Percentiles rank a stretch among this genome's conserved stretches.
Conservation (phyloP, 2,329 filamentous ascomycete genomes). For the Stachybotrys elegans region DNA sequence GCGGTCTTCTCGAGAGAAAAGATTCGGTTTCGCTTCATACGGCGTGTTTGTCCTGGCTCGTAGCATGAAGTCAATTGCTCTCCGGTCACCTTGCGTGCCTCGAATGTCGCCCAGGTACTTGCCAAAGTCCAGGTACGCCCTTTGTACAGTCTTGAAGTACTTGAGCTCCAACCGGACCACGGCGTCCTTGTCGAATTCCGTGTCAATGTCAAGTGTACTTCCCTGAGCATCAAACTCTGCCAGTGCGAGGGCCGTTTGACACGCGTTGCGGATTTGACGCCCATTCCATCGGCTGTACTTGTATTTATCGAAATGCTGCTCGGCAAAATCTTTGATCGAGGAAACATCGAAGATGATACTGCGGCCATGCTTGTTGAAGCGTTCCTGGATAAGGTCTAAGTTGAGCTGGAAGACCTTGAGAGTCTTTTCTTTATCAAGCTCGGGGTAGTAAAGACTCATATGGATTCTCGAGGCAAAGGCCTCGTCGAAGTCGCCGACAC, state of each 20-base stretch:
- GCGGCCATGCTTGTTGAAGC: constrained; percentile 2
- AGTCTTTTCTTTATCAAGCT: constrained; percentile 14
- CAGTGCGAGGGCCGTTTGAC: constrained; percentile 24
- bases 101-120: constrained; percentile 12
- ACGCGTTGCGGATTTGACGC: constrained; percentile 25
- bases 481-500: constrained; percentile 36
- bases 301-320: constrained; percentile 1
- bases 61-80: background rate
- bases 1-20: too few species aligned
- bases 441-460: constrained; percentile 28
- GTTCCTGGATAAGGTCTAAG: constrained; percentile 14
- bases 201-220: constrained; percentile 9
- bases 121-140: constrained; percentile 15
- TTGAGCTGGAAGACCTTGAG: constrained; percentile 20
- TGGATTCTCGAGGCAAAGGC: constrained; percentile 36
- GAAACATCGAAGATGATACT: constrained; percentile 14
- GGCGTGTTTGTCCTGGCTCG: too few species aligned
- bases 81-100: background rate
- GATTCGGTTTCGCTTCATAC: too few species aligned
- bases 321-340: constrained; percentile 14
- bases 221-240: constrained; percentile 26
- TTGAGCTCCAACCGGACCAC: constrained; percentile 9
- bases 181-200: constrained; percentile 2
- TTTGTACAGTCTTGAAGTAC: constrained; percentile 14
- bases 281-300: constrained; percentile 23